A percentile compares a stretch with the other conserved stretches of the same genome.
Conservation (phyloP, 148 eudicot species). For the Pharnaceum exiguum region DNA sequence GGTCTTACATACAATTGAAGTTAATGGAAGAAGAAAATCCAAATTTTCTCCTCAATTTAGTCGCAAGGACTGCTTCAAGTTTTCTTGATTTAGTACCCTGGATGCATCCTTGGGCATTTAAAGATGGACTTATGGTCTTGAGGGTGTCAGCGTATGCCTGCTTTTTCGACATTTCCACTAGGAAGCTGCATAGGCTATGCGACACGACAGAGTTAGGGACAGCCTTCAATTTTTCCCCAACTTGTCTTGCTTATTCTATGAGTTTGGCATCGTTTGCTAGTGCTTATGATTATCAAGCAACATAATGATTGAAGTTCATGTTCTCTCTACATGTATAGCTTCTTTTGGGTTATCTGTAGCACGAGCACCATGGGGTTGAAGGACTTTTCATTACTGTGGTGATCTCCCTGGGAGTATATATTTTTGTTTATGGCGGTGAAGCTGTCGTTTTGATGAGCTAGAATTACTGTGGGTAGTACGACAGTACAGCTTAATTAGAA, state of each 20-base stretch:
- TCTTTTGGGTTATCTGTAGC: too few relatives aligned
- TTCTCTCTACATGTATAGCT: too few relatives aligned
- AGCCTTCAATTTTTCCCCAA: conserved; percentile 1
- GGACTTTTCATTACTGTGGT: too few relatives aligned
- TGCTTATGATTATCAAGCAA: too few relatives aligned
- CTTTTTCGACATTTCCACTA: conserved; percentile 5
- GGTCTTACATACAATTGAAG: conserved; percentile 11
- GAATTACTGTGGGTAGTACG: too few relatives aligned
- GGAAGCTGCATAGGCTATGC: conserved; percentile 11
- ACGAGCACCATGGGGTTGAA: too few relatives aligned
- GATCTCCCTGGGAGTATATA: too few relatives aligned
- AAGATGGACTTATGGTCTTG: conserved; percentile 20
- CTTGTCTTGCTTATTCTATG: conserved; percentile 17
- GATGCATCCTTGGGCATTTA: conserved; percentile 25
- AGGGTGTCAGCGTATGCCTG: conserved; percentile 22
- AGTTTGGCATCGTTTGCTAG: conserved; percentile 15
- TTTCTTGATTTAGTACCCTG: conserved; percentile 11
- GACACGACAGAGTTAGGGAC: conserved; percentile 19
- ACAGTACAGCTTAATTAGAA: too few relatives aligned
- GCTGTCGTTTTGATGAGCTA: too few relatives aligned
- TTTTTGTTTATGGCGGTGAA: too few relatives aligned
- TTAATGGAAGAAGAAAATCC: conserved; percentile 17
- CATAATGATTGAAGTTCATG: too few relatives aligned
- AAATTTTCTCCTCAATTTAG: conserved; percentile 11
- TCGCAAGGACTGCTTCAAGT: conserved; percentile 2